These are phyloP conservation scores for Tephrocybe sp. DNA, from an alignment of 768 basidiomycete genomes.

Conservation along the genomic window DNA sequence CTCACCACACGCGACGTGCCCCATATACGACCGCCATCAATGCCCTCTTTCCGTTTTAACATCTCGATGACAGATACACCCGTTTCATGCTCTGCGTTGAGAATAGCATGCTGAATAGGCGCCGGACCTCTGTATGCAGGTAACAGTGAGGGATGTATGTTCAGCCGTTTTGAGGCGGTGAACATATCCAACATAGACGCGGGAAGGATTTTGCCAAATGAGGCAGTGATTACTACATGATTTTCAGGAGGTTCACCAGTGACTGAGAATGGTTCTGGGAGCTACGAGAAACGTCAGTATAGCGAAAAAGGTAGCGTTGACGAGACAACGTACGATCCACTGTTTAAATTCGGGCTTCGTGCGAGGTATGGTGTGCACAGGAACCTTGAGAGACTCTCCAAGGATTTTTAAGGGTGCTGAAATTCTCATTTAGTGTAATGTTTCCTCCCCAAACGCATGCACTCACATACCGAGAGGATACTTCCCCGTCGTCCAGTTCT, in stretches of 20 bases:
- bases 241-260: constrained; percentile 28
- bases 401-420: constrained; percentile 72
- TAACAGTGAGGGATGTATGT: constrained; percentile 88
- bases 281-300: constrained; percentile 17
- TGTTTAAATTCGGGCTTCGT: constrained; percentile 56
- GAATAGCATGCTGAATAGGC: constrained; percentile 82
- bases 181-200: constrained; percentile 61
- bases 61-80: constrained; percentile 85
- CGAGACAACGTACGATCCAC: constrained; percentile 56
- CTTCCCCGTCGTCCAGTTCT: constrained; percentile 62
- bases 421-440: constrained; percentile 6
- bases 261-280: constrained; percentile 37
- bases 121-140: constrained; percentile 89
- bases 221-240: constrained; percentile 81
- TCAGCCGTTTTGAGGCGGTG: constrained; percentile 57
- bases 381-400: constrained; percentile 52
- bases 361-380: constrained; percentile 61
- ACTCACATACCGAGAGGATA: constrained; percentile 55
- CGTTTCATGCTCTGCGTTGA: constrained; percentile 64
- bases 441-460: background rate
- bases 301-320: background rate
- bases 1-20: constrained; percentile 54
- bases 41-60: constrained; percentile 64
- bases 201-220: constrained; percentile 87
- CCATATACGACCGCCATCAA: constrained; percentile 81